A percentile compares a stretch with the other conserved stretches of the same genome.
phyloP scores from a whole-genome alignment of 2,329 filamentous ascomycete genomes.

The Colletotrichum agaves region DNA sequence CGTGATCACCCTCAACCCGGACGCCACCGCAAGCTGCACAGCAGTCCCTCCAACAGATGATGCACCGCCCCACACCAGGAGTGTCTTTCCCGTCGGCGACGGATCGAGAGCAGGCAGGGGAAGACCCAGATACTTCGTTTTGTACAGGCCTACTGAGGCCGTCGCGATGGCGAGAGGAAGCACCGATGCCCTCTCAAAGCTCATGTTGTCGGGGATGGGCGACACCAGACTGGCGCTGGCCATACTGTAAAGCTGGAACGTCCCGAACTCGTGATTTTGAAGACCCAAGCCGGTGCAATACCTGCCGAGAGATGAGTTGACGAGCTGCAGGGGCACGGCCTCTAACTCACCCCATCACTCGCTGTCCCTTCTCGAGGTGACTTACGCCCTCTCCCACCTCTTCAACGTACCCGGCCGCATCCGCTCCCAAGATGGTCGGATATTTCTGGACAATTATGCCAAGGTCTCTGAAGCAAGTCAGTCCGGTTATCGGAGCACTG shows the following conservation, averaged over 20 bases:
- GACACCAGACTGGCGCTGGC: not conserved
- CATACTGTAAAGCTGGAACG: conserved; percentile 27
- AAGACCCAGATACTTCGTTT: conserved; percentile 37
- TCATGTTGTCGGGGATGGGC: conserved; percentile 9
- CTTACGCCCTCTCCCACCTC: conserved; percentile 40
- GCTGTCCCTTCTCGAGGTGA: conserved; percentile 40
- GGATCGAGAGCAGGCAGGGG: conserved; percentile 13
- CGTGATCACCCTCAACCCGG: conserved; percentile 57
- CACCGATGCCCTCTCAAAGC: conserved; percentile 21
- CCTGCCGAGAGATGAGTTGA: not conserved
- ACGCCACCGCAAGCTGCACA: conserved; percentile 55
- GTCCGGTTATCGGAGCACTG: rapidly evolving
- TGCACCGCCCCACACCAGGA: conserved; percentile 59
- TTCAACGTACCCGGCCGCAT: conserved; percentile 41
- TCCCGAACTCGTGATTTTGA: conserved; percentile 8
- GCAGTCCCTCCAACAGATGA: conserved; percentile 56
- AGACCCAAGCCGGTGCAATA: conserved; percentile 9
- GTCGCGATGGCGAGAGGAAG: conserved; percentile 35
- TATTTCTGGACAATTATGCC: conserved; percentile 6
- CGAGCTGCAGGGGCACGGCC: not conserved
- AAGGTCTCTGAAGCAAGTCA: not conserved
- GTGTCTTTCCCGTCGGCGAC: conserved; percentile 35
- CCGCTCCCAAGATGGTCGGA: conserved; percentile 31
- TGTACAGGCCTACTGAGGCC: conserved; percentile 39
- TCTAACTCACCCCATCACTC: conserved; percentile 33